Evolutionary conservation across 2,329 filamentous ascomycete genomes (phyloP), one percentile per base, ranked within the genome.

Genomic region (Fusarium avenaceum): DNA sequence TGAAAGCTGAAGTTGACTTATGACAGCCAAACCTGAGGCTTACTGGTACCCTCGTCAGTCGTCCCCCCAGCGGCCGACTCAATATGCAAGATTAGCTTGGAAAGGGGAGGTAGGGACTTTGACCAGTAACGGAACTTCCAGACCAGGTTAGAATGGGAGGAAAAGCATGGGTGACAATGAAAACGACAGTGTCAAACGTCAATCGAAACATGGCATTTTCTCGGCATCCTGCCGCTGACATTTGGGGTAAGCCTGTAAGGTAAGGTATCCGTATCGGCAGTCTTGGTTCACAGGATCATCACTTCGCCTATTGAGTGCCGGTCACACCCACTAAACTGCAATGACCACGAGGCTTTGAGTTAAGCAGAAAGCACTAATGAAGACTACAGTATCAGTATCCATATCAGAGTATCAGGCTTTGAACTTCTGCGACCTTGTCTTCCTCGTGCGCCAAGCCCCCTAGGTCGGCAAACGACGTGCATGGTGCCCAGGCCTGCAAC

Each of bases 361-460:
- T 30, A 30, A 30, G 28, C 9, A 30, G 28, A 30, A 30, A 30
- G 28, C 10, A 30, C 28, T 30, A 30, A 30, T 30, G 11, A 30
- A 11, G 10, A 30, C 28, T 30, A 30, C 28, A 30, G 28, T 30
- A 30, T 30, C 28, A 30, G 28, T 24, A 24, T 24, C 24, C 24
- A 7, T 24, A 24, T 24, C 24, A 24, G 24, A 13, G 10, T 30
- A 30, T 30, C 28, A 30, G 10, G 10, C 28, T 13, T 30, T 30
- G 28, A 4, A 30, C 4, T 1, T 30, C 4, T 11, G 4, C 28
- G 11, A 30, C 28, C 28, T 30, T 15, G 14, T 33, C 30, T 28
- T 50, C 47, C 47, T 35, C 47, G 33, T 50, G 13, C 17, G 47
- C 47, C 33, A 50, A 50, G 47, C n/a, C 47, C 24, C 24, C 47